Percentiles rank a stretch among this genome's conserved stretches.
phyloP scores from a whole-genome alignment of 192 early-diverging fungal species.

The Backusella macrospora region DNA sequence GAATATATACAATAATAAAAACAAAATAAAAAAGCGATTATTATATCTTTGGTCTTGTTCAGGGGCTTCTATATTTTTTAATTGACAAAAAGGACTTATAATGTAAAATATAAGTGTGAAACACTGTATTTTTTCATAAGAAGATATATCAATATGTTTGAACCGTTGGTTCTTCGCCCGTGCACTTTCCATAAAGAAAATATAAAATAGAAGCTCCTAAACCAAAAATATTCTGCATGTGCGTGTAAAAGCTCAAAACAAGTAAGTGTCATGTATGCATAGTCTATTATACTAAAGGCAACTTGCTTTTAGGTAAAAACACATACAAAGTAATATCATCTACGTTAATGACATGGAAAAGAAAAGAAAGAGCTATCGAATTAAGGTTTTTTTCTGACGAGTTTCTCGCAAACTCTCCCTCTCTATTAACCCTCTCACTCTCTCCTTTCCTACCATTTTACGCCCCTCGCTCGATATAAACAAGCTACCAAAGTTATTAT shows the following conservation, averaged over 20 bases:
- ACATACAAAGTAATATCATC: neutral
- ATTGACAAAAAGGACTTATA: neutral
- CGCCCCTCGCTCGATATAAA: neutral
- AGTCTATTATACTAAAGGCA: constrained; percentile 9
- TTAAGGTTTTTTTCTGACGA: constrained; percentile 18
- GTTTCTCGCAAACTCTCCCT: neutral
- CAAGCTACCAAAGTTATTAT: constrained; percentile 5
- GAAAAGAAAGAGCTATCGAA: neutral
- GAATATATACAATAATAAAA: neutral
- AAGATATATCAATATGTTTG: neutral
- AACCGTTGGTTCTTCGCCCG: neutral
- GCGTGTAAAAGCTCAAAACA: constrained; percentile 11
- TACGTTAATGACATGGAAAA: neutral
- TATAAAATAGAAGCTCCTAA: constrained; percentile 8
- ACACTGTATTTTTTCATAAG: neutral
- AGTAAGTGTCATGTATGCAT: constrained; percentile 14
- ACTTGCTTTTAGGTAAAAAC: neutral
- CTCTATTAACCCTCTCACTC: neutral
- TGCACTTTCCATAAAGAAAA: constrained; percentile 12
- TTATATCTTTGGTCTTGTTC: neutral
- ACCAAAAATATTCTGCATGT: constrained; percentile 13
- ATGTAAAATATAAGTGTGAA: neutral
- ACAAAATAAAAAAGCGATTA: neutral
- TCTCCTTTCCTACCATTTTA: neutral
- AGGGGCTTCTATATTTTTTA: constrained; percentile 4